Base-by-base conservation (phyloP, 2,329 filamentous ascomycete genomes). In the Plenodomus lindquistii region DNA sequence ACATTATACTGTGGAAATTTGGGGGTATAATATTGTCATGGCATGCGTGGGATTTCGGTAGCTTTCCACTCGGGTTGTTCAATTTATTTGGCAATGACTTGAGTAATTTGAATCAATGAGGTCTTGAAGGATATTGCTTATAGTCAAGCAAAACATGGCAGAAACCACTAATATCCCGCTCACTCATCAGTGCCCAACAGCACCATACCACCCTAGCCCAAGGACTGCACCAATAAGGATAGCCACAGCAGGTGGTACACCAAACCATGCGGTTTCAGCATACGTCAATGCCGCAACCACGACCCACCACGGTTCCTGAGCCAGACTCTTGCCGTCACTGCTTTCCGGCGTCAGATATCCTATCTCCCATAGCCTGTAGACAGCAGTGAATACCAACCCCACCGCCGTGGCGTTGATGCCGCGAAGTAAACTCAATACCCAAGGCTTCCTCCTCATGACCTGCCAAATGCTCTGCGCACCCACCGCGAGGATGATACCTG, bases 321-420 rank as follows among this genome's bases (percentile, higher is more conserved):
- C 73, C 44, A 77, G 53, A 48, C 65, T 70, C 35, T 59, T 65
- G 5, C 75, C 73, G 39, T 62, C 50, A 18, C 55, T 67, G 7
- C 57, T 58, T 17, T 74, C 63, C 4, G 67, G 63, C 18, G 72
- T 73, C 35, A 77, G 37, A 53, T 75, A 76, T 1, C 75, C 74
- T 50, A 76, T 75, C 52, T 75, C 68, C 68, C 74, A 77, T 2
- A 77, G 63, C 7, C 73, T 52, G 39, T 77, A 77, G 18, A 77
- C 74, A 11, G 75, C 75, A 1, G 74, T 76, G 42, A 74, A 77
- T 0, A 77, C 72, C 24, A 77, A 44, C 0, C 75, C 75, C 7
- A 77, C 73, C 20, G 73, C 75, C 1, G 71, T 63, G 11, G 74
- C 74, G 50, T 77, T 75, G 36, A 77, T 66, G 1, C 75, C 74